These are phyloP conservation scores for Fusarium sp. DNA, from an alignment of 2,329 filamentous ascomycete genomes.

Conservation along the genomic window DNA sequence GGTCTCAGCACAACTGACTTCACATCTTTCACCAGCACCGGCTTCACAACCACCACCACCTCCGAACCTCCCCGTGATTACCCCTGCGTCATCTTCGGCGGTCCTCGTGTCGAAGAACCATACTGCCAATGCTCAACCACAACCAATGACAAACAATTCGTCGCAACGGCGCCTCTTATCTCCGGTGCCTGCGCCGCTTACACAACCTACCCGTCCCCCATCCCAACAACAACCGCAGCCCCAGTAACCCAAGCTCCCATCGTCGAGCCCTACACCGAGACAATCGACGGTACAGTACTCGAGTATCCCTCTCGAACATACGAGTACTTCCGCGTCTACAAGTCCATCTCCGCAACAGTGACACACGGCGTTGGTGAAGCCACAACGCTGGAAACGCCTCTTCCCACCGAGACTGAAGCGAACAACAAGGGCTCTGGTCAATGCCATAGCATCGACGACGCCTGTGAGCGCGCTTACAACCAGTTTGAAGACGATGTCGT, in stretches of 20 bases:
- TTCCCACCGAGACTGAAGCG: slow-evolving; percentile 13
- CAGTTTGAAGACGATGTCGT: slow-evolving; percentile 19
- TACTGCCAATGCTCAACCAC: slow-evolving; percentile 21
- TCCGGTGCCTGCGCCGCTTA: slow-evolving; percentile 17
- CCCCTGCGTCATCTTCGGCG: slow-evolving; percentile 4
- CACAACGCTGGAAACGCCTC: neutral
- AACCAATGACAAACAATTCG: slow-evolving; percentile 13
- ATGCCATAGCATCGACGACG: slow-evolving; percentile 31
- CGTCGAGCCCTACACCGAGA: slow-evolving; percentile 8
- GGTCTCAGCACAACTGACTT: too few relatives aligned
- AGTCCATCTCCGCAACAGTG: slow-evolving; percentile 8
- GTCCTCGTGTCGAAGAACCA: slow-evolving; percentile 1
- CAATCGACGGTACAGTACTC: slow-evolving; percentile 7
- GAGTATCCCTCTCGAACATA: slow-evolving; percentile 18
- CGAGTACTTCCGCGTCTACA: slow-evolving; percentile 1
- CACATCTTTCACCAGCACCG: neutral
- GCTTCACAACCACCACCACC: neutral
- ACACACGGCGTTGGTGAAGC: slow-evolving; percentile 14
- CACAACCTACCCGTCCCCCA: neutral
- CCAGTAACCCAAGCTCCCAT: neutral
- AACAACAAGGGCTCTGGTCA: slow-evolving; percentile 35
- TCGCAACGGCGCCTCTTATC: slow-evolving; percentile 23
- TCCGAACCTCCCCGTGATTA: neutral
- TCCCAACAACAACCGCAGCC: neutral
- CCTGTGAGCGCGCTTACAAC: slow-evolving; percentile 25